These are phyloP conservation scores for Penicillium diatomitis DNA, from an alignment of 495 filamentous ascomycete species.

Conservation along the genomic window DNA sequence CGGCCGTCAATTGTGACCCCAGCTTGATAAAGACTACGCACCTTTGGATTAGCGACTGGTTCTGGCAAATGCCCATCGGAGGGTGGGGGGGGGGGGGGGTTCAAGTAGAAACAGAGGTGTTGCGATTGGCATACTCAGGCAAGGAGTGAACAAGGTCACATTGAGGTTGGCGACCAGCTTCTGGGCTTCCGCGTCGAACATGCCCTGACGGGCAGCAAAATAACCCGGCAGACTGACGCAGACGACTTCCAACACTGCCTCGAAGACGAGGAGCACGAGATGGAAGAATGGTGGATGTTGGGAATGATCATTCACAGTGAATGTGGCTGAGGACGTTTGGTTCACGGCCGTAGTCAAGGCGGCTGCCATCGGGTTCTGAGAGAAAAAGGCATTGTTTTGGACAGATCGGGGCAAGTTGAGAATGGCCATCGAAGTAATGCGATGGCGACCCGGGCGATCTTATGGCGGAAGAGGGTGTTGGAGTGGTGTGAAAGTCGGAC, in stretches of 20 bases:
- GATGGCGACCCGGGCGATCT: neutral
- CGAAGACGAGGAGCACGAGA: slow-evolving; percentile 81
- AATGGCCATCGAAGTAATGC: slow-evolving; percentile 33
- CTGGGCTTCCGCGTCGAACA: slow-evolving; percentile 90
- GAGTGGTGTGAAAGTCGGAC: no score
- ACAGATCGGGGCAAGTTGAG: slow-evolving; percentile 58
- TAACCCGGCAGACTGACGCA: slow-evolving; percentile 96
- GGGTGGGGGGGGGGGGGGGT: no score
- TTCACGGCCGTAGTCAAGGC: slow-evolving; percentile 15
- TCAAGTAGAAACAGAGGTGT: no score
- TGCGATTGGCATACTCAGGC: slow-evolving; percentile 61
- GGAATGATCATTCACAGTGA: slow-evolving; percentile 22
- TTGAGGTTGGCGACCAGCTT: slow-evolving; percentile 95
- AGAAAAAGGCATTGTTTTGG: slow-evolving; percentile 37
- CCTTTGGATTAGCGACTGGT: neutral
- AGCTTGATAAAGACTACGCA: slow-evolving; percentile 86
- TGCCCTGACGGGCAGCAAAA: slow-evolving; percentile 76
- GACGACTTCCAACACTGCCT: slow-evolving; percentile 91
- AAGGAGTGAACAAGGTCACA: slow-evolving; percentile 88
- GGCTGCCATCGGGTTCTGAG: slow-evolving; percentile 26
- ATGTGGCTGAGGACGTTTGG: slow-evolving; percentile 6
- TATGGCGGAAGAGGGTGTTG: no score
- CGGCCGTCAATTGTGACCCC: slow-evolving; percentile 85
- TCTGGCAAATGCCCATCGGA: neutral
- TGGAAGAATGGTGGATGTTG: slow-evolving; percentile 62